Evolutionary conservation across 2,329 filamentous ascomycete species (phyloP).

Genomic region (Alternaria viburni): DNA sequence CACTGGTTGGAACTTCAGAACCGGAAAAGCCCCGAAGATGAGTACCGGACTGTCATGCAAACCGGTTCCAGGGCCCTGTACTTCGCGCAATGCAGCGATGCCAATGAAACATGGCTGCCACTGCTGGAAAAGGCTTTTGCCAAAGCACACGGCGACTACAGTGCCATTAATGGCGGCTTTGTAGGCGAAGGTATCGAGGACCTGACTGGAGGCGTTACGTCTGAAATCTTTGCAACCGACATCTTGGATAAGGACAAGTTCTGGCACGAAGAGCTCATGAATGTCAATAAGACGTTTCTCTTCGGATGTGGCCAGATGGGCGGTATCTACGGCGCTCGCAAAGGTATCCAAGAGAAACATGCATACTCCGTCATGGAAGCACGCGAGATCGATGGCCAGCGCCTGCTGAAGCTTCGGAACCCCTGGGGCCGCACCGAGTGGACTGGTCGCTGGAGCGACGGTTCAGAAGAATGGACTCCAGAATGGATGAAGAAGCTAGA

Average conservation of each 20-base stretch:
- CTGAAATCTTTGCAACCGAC: constrained; percentile 70
- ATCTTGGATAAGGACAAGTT: constrained; percentile 81
- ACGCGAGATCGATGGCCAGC: constrained; percentile 65
- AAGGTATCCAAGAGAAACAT: constrained; percentile 55
- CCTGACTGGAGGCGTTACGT: constrained; percentile 71
- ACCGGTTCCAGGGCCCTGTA: constrained; percentile 78
- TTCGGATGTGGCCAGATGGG: constrained; percentile 75
- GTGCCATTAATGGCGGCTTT: constrained; percentile 75
- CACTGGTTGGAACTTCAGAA: constrained; percentile 75
- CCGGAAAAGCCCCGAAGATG: constrained; percentile 72
- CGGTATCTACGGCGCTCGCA: constrained; percentile 64
- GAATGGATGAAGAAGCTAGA: constrained; percentile 76
- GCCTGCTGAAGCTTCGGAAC: constrained; percentile 62
- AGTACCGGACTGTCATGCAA: constrained; percentile 72
- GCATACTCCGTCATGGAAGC: constrained; percentile 66
- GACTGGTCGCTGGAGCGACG: constrained; percentile 82
- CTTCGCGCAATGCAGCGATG: constrained; percentile 76
- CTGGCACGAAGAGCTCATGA: constrained; percentile 80
- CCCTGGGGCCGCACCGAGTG: constrained; percentile 84
- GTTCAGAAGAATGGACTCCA: constrained; percentile 82
- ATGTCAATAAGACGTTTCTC: constrained; percentile 80
- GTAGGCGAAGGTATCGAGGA: constrained; percentile 68
- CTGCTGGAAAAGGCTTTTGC: constrained; percentile 83
- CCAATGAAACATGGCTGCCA: constrained; percentile 83
- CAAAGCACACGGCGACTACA: constrained; percentile 82